A percentile compares a stretch with the other conserved stretches of the same genome.
Evolutionary conservation across 345 rosid species (phyloP).

Genomic region (Noccaea bulbosa): DNA sequence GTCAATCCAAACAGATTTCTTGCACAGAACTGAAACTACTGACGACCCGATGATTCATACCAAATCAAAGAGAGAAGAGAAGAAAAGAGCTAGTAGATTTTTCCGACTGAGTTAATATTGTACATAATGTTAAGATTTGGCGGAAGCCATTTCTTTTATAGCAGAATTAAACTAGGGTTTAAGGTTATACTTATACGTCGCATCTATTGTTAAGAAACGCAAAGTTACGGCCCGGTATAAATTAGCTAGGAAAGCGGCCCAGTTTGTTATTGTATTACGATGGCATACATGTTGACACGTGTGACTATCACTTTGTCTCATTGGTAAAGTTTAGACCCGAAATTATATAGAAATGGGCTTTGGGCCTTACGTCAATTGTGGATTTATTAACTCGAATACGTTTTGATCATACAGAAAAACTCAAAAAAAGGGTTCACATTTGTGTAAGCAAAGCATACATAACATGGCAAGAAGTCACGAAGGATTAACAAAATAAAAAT

Average conservation of each 20-base stretch:
- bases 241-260: neutral
- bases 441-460: neutral
- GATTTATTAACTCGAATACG: neutral
- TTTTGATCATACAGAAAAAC: slow-evolving; percentile 2
- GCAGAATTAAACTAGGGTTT: neutral
- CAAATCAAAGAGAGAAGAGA: neutral
- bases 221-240: neutral
- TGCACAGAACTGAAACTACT: neutral
- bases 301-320: no score
- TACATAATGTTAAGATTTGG: neutral
- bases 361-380: slow-evolving; percentile 2
- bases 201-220: neutral
- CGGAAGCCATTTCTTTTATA: neutral
- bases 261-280: neutral
- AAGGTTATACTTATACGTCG: slow-evolving; percentile 2
- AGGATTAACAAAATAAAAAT: slow-evolving; percentile 11
- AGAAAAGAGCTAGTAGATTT: neutral
- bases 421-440: slow-evolving; percentile 20
- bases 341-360: neutral
- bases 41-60: neutral
- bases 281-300: no score
- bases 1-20: neutral
- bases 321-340: no score
- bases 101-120: no score
- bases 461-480: neutral